Evolutionary conservation across 345 rosid species (phyloP).

Genomic region (Pistacia atlantica): DNA sequence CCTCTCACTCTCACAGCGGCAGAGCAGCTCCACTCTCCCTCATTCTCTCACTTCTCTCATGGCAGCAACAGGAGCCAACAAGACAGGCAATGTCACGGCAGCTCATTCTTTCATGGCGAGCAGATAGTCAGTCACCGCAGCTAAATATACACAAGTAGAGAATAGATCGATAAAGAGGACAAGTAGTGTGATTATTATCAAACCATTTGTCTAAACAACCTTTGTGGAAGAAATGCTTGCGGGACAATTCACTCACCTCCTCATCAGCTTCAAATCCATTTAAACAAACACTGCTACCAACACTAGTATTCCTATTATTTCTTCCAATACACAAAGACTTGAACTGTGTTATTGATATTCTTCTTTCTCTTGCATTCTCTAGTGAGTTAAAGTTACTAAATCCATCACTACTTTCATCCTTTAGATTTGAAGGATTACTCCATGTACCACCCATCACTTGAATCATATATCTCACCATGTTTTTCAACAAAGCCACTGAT

Average conservation of each 20-base stretch:
- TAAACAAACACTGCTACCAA: slow-evolving; percentile 48
- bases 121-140: too few species aligned
- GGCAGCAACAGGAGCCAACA: too few species aligned
- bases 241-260: slow-evolving; percentile 78
- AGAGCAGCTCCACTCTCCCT: too few species aligned
- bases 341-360: slow-evolving; percentile 56
- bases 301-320: background rate
- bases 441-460: slow-evolving; percentile 29
- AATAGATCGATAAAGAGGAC: slow-evolving; percentile 82
- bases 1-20: too few species aligned
- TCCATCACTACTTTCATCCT: slow-evolving; percentile 27
- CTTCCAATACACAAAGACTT: slow-evolving; percentile 34
- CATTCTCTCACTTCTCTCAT: too few species aligned
- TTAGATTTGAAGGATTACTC: slow-evolving; percentile 12
- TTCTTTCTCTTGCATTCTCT: slow-evolving; percentile 32
- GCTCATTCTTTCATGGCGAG: too few species aligned
- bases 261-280: slow-evolving; percentile 72
- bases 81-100: too few species aligned
- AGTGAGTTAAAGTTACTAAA: background rate
- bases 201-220: slow-evolving; percentile 78
- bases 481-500: slow-evolving; percentile 62
- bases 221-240: slow-evolving; percentile 89
- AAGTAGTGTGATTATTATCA: slow-evolving; percentile 52
- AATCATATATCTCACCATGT: slow-evolving; percentile 51
- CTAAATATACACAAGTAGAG: slow-evolving; percentile 17